Conservation (phyloP, 1,139 yeast species). For the Scheffersomyces lignicola region DNA sequence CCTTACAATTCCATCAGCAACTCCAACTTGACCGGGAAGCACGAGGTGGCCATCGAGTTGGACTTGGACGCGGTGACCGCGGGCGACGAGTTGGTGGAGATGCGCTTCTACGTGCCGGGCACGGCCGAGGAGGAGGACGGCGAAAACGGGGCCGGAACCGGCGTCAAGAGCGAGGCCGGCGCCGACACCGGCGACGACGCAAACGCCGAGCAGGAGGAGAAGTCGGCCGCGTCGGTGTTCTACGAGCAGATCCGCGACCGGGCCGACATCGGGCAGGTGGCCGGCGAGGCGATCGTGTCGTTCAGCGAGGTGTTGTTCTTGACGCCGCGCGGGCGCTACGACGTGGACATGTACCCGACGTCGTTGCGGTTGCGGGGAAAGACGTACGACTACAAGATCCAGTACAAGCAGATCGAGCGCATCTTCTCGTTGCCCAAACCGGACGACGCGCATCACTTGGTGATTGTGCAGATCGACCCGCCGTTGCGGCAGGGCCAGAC, state of each 20-base stretch:
- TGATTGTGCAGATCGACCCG: slow-evolving; percentile 90
- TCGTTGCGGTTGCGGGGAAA: slow-evolving; percentile 94
- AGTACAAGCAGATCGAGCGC: slow-evolving; percentile 86
- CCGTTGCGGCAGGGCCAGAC: slow-evolving; percentile 93
- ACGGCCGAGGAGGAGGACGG: slow-evolving; percentile 62
- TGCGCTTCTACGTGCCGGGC: slow-evolving; percentile 93
- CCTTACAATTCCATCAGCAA: slow-evolving; percentile 81
- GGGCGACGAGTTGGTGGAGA: slow-evolving; percentile 94
- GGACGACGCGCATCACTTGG: slow-evolving; percentile 86
- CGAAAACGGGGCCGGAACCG: slow-evolving; percentile 38
- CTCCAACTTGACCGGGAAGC: slow-evolving; percentile 89
- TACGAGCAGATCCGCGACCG: slow-evolving; percentile 89
- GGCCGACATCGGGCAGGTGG: slow-evolving; percentile 95
- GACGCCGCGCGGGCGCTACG: slow-evolving; percentile 98
- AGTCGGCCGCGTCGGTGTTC: slow-evolving; percentile 78
- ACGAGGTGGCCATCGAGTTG: slow-evolving; percentile 90
- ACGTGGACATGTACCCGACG: slow-evolving; percentile 87
- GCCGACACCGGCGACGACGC: slow-evolving; percentile 34
- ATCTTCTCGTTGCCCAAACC: slow-evolving; percentile 91
- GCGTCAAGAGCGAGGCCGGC: slow-evolving; percentile 29
- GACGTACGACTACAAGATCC: slow-evolving; percentile 95
- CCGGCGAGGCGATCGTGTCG: slow-evolving; percentile 96
- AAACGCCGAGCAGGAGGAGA: slow-evolving; percentile 47
- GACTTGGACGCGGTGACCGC: slow-evolving; percentile 62
- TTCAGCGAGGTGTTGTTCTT: slow-evolving; percentile 88